phyloP scores from a whole-genome alignment of 352 stramenopile genomes.

The Pythium volutum region DNA sequence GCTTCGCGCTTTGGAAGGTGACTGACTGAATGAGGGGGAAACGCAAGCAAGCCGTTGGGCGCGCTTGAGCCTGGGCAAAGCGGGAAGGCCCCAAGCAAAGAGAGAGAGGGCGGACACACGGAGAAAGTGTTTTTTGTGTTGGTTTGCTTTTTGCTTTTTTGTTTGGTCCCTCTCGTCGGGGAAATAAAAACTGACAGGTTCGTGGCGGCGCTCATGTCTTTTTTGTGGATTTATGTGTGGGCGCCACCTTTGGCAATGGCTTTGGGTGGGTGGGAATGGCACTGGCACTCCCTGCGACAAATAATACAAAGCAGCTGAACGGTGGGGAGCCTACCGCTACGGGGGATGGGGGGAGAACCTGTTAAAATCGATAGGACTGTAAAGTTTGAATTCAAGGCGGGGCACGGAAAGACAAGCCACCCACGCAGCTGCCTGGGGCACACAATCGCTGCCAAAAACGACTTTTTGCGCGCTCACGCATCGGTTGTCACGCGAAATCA shows the following conservation, averaged over 20 bases:
- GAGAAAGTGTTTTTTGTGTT: constrained; percentile 5
- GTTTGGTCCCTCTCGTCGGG: constrained; percentile 3
- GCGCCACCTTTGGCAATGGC: too few relatives aligned
- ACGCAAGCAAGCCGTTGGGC: background rate
- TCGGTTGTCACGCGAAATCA: constrained; percentile 12
- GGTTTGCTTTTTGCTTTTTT: too few relatives aligned
- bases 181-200: constrained; percentile 9
- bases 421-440: constrained; percentile 21
- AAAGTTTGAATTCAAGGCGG: constrained; percentile 8
- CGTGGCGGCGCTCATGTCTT: background rate
- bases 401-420: constrained; percentile 8
- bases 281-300: constrained; percentile 21
- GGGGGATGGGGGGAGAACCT: constrained; percentile 16
- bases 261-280: constrained; percentile 8
- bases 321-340: background rate
- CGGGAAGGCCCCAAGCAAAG: background rate
- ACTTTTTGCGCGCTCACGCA: background rate
- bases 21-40: constrained; percentile 22
- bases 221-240: background rate
- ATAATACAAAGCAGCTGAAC: constrained; percentile 13
- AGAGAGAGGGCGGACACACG: background rate
- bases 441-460: constrained; percentile 9
- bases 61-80: background rate
- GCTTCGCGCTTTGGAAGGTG: constrained; percentile 11
- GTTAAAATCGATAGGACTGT: constrained; percentile 14